A percentile compares a stretch with the other conserved stretches of the same genome.
phyloP scores from a whole-genome alignment of 2,329 filamentous ascomycete species.

The Parafenestella ontariensis region DNA sequence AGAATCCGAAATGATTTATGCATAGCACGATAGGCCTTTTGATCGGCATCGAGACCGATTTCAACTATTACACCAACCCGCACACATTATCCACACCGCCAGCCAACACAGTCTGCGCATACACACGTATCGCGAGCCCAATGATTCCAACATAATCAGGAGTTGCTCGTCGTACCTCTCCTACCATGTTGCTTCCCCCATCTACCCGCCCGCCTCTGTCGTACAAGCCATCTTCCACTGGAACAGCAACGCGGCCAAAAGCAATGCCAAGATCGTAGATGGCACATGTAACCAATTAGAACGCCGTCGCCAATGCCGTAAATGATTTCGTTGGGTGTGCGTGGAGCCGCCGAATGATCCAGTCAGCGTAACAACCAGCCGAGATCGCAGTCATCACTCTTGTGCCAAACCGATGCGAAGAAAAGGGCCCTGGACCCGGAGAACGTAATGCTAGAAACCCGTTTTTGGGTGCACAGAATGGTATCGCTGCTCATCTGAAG shows the following conservation, averaged over 20 bases:
- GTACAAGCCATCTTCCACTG: background rate
- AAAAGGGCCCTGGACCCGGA: constrained; percentile 4
- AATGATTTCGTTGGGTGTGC: background rate
- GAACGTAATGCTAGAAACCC: background rate
- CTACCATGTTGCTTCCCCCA: background rate
- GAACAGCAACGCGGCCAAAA: constrained; percentile 5
- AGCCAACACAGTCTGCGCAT: background rate
- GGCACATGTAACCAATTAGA: constrained; percentile 18
- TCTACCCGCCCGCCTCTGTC: background rate
- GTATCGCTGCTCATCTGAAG: constrained; percentile 15
- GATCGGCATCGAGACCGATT: background rate
- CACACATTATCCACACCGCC: constrained; percentile 14
- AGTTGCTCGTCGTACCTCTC: background rate
- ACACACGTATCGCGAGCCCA: background rate
- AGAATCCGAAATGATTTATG: background rate
- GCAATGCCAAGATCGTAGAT: constrained; percentile 13
- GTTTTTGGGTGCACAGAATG: constrained; percentile 12
- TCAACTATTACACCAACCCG: constrained; percentile 17
- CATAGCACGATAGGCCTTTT: background rate
- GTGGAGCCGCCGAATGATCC: background rate
- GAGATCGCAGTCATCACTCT: constrained; percentile 26
- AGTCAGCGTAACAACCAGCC: constrained; percentile 6
- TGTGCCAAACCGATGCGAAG: constrained; percentile 16
- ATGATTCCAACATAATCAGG: background rate
- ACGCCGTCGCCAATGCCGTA: constrained; percentile 33